Evolutionary conservation across 1,284 basidiomycete genomes (phyloP), one percentile per base, ranked within the genome.

Genomic region (Cutaneotrichosporon dermatis): DNA sequence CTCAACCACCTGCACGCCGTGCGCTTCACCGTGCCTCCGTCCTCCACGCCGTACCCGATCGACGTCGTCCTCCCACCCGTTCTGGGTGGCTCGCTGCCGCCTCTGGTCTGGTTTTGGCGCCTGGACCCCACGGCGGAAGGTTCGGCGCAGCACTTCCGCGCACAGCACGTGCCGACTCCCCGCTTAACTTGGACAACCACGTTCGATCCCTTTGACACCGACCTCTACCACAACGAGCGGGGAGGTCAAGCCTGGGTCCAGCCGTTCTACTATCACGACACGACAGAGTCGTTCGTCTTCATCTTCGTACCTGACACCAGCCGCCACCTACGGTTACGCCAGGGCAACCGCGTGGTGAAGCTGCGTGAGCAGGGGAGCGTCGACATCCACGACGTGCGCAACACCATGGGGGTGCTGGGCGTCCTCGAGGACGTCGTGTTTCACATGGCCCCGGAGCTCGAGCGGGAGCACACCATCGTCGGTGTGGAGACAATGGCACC

Each of bases 401-500:
- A 9, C 15, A n/a, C 50, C 6, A 25, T 12, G 13, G 36, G 36
- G n/a, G 50, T 37, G 50, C 37, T 51, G 4, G 50, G 50, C 16
- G 37, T 51, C n/a, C 36, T 51, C 10, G 50, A 51, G 15, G 50
- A 51, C 50, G 13, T 51, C 5, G 37, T 51, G 36, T 51, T 40
- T 15, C 36, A 51, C 15, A 51, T 51, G 50, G 37, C 15, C 6
- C 37, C 50, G n/a, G 37, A 51, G 37, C 50, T 51, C 15, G 50
- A 51, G 36, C 36, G 50, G n/a, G n/a, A 9, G 2, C 50, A 51
- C 15, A 6, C 11, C 13, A 13, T 51, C 6, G 50, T 41, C 37
- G 50, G 50, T 8, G 37, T 51, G 13, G 50, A 51, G 37, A 25
- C 13, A 2, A 39, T 51, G 50, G 37, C 36, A 15, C 50, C 50